Conservation (phyloP, 2,329 filamentous ascomycete species). For the Fusarium sp. region DNA sequence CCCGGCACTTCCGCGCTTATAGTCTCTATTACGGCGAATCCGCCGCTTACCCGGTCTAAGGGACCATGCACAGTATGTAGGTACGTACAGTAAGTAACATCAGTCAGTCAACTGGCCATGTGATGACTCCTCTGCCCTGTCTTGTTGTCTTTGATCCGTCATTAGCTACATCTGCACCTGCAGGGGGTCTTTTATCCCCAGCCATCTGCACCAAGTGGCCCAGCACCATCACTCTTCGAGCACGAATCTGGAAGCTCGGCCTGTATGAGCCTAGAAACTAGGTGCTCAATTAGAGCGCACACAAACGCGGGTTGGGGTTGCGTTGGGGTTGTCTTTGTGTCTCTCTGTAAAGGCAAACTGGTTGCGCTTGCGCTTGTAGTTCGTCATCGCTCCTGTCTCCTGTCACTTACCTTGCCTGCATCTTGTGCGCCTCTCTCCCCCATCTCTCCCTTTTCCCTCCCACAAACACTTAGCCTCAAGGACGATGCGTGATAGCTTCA, state of each 20-base stretch:
- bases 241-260: constrained; percentile 40
- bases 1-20: constrained; percentile 23
- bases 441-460: constrained; percentile 28
- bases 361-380: constrained; percentile 37
- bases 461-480: constrained; percentile 24
- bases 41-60: constrained; percentile 18
- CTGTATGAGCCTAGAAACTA: constrained; percentile 27
- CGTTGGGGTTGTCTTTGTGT: constrained; percentile 24
- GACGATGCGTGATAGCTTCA: constrained; percentile 47
- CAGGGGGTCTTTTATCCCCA: constrained; percentile 38
- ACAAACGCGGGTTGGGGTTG: constrained; percentile 24
- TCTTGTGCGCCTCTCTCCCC: constrained; percentile 36
- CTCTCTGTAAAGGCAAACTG: constrained; percentile 14
- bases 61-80: constrained; percentile 1
- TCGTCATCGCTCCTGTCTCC: constrained; percentile 40
- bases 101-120: constrained; percentile 41
- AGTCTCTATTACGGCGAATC: constrained; percentile 2
- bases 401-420: constrained; percentile 11
- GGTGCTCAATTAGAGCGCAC: constrained; percentile 31
- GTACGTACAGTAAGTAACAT: constrained; percentile 12
- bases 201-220: constrained; percentile 45
- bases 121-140: constrained; percentile 37
- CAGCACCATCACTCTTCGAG: constrained; percentile 27
- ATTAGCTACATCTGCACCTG: constrained; percentile 44
- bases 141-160: constrained; percentile 9